Base-by-base conservation (phyloP, 305 asterid species). In the Vinca major region DNA sequence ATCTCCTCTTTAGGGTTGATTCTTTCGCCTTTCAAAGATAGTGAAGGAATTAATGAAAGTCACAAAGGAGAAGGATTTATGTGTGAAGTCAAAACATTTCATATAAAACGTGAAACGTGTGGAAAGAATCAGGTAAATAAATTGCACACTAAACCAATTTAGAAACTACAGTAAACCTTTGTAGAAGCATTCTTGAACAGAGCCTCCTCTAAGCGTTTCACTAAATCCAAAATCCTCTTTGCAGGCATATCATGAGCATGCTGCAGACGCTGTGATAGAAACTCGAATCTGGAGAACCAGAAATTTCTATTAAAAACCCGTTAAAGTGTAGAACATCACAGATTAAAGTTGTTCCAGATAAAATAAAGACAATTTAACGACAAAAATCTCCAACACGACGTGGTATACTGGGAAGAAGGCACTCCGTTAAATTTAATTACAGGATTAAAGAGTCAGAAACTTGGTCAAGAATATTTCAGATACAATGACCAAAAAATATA, bases 121-220 rank as follows among this genome's bases (percentile, higher is more conserved):
- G 21, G 13, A 57, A 63, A 66, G 17, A 47, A 40, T 48, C 19
- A 58, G 39, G 37, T 36, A 71, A 64, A 52, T 68, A 33, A 73
- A 66, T 63, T 41, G 68, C 71, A 63, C 55, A 56, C 14, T 57
- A 66, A 76, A 26, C 33, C 33, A 26, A 26, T 26, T 26, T 20
- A 44, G 33, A 1, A 67, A 67, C 62, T 40, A 54, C 8, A 70
- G 67, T 67, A 73, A 77, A 91, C 99, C 96, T 76, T 89, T 72
- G 99, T 67, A 0, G 78, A 47, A 70, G 97, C 98, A 78, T 58
- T 79, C 86, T 77, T 91, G 73, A 81, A 83, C 72, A 94, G 79
- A 70, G 88, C 87, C 74, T 89, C 99, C 75, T 94, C 99, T 62
- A 94, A 72, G 61, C 95, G 95, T 82, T 68, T 94, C 78, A 86